Conservation (phyloP, 805 yeast genomes). For the Pichia gijzeniarum region DNA sequence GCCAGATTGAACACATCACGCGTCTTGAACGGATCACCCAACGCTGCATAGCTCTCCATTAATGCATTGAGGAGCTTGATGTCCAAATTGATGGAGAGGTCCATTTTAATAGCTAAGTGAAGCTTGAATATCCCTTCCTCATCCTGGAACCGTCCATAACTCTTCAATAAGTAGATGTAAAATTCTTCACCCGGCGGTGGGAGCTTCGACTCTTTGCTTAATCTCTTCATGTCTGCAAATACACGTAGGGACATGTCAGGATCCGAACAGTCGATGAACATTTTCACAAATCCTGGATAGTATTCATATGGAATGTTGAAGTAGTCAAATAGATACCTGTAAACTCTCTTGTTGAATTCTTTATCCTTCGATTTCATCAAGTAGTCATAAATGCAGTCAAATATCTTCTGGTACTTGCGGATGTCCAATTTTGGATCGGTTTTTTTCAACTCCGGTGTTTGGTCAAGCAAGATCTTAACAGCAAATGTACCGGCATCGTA, state of each 20-base stretch:
- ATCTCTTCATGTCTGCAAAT: slow-evolving; percentile 52
- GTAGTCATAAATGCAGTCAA: slow-evolving; percentile 15
- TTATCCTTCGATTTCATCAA: slow-evolving; percentile 7
- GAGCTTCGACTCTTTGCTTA: slow-evolving; percentile 47
- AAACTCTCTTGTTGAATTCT: slow-evolving; percentile 50
- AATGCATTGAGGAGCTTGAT: slow-evolving; percentile 53
- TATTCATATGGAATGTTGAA: slow-evolving; percentile 53
- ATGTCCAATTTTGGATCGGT: slow-evolving; percentile 30
- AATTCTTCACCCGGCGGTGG: slow-evolving; percentile 49
- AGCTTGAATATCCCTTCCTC: slow-evolving; percentile 61
- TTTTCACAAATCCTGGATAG: slow-evolving; percentile 52
- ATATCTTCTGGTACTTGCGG: slow-evolving; percentile 16
- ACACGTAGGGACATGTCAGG: slow-evolving; percentile 58
- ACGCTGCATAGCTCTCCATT: slow-evolving; percentile 55
- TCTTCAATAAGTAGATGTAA: slow-evolving; percentile 52
- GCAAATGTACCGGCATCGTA: slow-evolving; percentile 12
- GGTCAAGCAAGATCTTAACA: slow-evolving; percentile 14
- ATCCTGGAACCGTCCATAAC: slow-evolving; percentile 53
- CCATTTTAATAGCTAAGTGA: slow-evolving; percentile 60
- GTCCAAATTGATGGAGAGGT: slow-evolving; percentile 48
- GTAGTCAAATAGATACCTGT: slow-evolving; percentile 47
- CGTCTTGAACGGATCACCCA: slow-evolving; percentile 50
- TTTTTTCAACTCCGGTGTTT: slow-evolving; percentile 20
- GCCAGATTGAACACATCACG: slow-evolving; percentile 57
- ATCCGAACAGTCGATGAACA: slow-evolving; percentile 46